phyloP scores from a whole-genome alignment of 2,329 filamentous ascomycete species.

The Balansia obtecta region DNA sequence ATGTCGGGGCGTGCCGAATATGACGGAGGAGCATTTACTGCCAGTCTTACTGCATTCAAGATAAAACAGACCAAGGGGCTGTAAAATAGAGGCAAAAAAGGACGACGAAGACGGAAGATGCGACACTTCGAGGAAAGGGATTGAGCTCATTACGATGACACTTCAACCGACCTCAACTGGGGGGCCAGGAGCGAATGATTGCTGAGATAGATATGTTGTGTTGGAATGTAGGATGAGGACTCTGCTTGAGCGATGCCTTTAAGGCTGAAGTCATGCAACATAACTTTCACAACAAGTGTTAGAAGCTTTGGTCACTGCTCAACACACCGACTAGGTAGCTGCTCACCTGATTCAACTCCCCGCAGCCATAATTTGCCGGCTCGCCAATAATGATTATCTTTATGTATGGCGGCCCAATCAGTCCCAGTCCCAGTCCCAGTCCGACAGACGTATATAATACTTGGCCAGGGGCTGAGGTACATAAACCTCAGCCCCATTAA shows the following conservation, averaged over 20 bases:
- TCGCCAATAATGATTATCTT: not conserved
- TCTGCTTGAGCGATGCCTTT: too few relatives aligned
- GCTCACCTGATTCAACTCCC: not conserved
- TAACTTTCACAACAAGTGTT: not conserved
- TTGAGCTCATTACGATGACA: not conserved
- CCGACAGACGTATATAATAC: too few relatives aligned
- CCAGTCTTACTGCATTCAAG: constrained; percentile 7
- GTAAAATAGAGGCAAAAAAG: constrained; percentile 69
- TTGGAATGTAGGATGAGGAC: too few relatives aligned
- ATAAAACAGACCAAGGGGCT: constrained; percentile 66
- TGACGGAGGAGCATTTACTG: constrained; percentile 20
- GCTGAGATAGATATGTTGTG: too few relatives aligned
- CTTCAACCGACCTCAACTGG: not conserved
- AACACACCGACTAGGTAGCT: not conserved
- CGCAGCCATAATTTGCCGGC: too few relatives aligned
- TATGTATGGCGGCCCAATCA: constrained; percentile 1
- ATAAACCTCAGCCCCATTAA: too few relatives aligned
- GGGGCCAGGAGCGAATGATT: not conserved
- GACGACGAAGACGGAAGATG: constrained; percentile 70
- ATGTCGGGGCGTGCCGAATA: constrained; percentile 25
- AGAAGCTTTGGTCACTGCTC: not conserved
- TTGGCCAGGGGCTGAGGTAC: too few relatives aligned
- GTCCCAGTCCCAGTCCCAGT: too few relatives aligned
- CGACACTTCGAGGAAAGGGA: constrained; percentile 51
- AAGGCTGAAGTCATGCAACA: too few relatives aligned